phyloP scores from a whole-genome alignment of 208 protist species.

The Wallacemonas sp. region DNA sequence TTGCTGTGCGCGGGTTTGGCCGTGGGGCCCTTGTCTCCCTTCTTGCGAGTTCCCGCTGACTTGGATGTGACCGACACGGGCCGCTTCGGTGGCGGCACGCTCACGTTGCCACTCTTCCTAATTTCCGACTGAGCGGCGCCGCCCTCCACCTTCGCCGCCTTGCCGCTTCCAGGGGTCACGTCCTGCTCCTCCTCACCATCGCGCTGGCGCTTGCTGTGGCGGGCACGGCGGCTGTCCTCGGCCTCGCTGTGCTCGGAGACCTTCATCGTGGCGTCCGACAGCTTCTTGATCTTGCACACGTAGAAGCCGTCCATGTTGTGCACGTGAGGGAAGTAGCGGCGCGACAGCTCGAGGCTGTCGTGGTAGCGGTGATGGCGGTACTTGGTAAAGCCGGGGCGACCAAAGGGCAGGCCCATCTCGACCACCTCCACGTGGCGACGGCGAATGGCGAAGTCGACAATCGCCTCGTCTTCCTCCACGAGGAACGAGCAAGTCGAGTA shows the following conservation, averaged over 20 bases:
- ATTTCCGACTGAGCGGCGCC: too few relatives aligned
- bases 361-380: constrained; percentile 87
- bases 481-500: constrained; percentile 99
- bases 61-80: too few relatives aligned
- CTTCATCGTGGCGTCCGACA: constrained; percentile 40
- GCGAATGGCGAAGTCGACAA: constrained; percentile 97
- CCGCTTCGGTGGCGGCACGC: constrained; percentile 39
- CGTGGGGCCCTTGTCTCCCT: too few relatives aligned
- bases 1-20: too few relatives aligned
- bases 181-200: constrained; percentile 21
- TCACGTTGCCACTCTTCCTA: constrained; percentile 28
- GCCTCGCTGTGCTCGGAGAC: neutral
- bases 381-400: constrained; percentile 90
- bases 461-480: constrained; percentile 98
- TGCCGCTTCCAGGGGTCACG: too few relatives aligned
- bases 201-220: constrained; percentile 17
- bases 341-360: constrained; percentile 61
- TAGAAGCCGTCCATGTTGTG: constrained; percentile 99
- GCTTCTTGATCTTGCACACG: constrained; percentile 98
- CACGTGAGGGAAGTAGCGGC: constrained; percentile 97
- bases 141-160: neutral
- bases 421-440: constrained; percentile 95
- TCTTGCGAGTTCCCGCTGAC: too few relatives aligned
- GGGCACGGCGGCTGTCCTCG: neutral
- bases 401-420: constrained; percentile 95